Base-by-base conservation (phyloP, 495 filamentous ascomycete genomes). In the Baudoinia panamericana region DNA sequence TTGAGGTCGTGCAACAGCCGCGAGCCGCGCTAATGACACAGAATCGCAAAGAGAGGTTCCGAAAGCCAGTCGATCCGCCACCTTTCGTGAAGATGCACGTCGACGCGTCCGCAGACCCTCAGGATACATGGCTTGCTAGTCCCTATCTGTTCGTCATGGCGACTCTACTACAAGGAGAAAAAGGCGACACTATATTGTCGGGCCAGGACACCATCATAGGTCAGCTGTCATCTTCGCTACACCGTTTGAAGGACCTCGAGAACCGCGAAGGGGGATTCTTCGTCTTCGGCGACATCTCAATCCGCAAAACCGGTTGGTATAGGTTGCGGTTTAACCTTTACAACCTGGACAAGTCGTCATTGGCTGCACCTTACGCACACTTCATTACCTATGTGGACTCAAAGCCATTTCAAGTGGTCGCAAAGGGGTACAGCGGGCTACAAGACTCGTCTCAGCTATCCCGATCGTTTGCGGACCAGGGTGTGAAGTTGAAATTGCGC, bases 261-360 rank as follows among this genome's bases (percentile, higher is more conserved):
- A 93, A 97, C 59, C 8, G 13, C 72, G 88, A 95, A 68, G 87
- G 85, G 10, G 86, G 82, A 1, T 97, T 92, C 65, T 96, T 97
- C 46, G 82, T 96, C n/a, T 96, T 93, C 61, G 82, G 82, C 5
- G 90, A 97, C 58, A 63, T 97, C 13, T 94, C 88, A 0, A 75
- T 92, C 19, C 80, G 82, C 57, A 67, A 81, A 15, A 80, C 84
- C 48, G 90, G 90, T 18, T 69, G 70, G 4, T 92, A 75, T 48
- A 67, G 82, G 19, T 66, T 96, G 45, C 76, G 80, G 28, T 96
- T 97, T 56, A 84, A 74, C 40, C 70, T 97, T 19, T 88, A 82
- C 54, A 85, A 94, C 59, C 78, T 93, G 67, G 63, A 66, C 40
- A 78, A 78, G 79, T 82, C 22, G 25, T 39, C 47, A 36, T 66